These are phyloP conservation scores for Cornus florida DNA, from an alignment of 148 eudicot species.

Conservation along the genomic window DNA sequence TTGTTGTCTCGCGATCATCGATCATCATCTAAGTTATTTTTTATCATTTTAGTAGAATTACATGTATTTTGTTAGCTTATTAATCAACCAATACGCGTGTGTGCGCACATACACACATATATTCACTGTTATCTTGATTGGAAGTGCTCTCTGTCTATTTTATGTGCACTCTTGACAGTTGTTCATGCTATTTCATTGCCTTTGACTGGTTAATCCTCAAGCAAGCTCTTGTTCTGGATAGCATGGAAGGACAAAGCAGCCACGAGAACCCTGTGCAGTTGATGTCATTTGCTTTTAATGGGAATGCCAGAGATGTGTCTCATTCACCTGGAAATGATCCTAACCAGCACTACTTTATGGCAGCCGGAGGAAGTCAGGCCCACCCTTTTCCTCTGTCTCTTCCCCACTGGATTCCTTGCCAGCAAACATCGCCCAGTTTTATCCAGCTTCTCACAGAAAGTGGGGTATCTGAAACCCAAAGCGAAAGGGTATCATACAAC, in stretches of 20 bases:
- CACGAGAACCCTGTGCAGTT: conserved; percentile 20
- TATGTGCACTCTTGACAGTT: neutral
- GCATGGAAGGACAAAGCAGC: conserved; percentile 30
- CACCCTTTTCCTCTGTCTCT: conserved; percentile 7
- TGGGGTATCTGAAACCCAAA: conserved; percentile 23
- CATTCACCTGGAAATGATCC: conserved; percentile 14
- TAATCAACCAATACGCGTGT: too few species aligned
- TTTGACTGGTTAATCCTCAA: neutral
- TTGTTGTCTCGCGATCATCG: neutral
- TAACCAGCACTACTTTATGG: conserved; percentile 5
- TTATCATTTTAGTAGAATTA: too few species aligned
- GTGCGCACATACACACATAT: too few species aligned
- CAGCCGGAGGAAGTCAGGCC: conserved; percentile 9
- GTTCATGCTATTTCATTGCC: neutral
- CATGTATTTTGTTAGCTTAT: too few species aligned
- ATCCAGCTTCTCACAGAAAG: conserved; percentile 25
- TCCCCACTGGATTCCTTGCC: conserved; percentile 30
- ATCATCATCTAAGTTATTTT: neutral
- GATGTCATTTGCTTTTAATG: conserved; percentile 21
- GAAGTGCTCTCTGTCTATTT: neutral
- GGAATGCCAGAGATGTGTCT: conserved; percentile 16
- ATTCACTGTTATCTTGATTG: too few species aligned
- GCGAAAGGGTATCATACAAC: conserved; percentile 17
- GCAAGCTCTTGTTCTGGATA: conserved; percentile 8
- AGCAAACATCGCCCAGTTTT: conserved; percentile 23